Conservation (phyloP, 371 early-diverging fungal genomes). For the Mucor lusitanicus region DNA sequence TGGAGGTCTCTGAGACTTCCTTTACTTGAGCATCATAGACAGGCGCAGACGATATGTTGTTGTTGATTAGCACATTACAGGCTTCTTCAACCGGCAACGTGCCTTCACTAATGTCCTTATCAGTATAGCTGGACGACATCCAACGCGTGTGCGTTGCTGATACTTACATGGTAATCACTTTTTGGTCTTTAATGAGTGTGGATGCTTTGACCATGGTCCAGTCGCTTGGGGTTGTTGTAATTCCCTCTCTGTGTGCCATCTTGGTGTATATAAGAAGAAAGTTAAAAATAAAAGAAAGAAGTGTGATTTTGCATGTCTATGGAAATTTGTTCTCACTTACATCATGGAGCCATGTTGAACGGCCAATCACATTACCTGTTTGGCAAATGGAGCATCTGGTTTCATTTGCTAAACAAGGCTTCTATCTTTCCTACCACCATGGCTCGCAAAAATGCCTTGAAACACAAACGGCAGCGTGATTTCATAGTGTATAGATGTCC, state of each 20-base stretch:
- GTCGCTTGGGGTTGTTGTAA: slow-evolving; percentile 56
- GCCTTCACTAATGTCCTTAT: slow-evolving; percentile 32
- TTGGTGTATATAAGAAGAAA: neutral
- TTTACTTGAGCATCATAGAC: slow-evolving; percentile 58
- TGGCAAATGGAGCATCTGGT: neutral
- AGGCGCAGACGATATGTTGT: slow-evolving; percentile 73
- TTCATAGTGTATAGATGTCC: neutral
- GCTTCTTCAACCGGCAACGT: slow-evolving; percentile 52
- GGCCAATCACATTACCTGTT: neutral
- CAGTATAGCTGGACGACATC: too few species aligned
- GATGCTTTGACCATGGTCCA: slow-evolving; percentile 64
- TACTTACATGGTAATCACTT: slow-evolving; percentile 59
- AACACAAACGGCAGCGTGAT: neutral
- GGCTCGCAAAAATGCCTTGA: too few species aligned
- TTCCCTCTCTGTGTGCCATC: slow-evolving; percentile 55
- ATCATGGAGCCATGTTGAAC: neutral
- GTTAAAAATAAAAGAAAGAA: neutral
- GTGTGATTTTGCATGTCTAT: neutral
- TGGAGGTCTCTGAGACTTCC: slow-evolving; percentile 1
- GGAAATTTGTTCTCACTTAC: neutral
- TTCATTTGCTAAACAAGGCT: neutral
- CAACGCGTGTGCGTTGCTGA: neutral
- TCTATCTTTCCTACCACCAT: too few species aligned
- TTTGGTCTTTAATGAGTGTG: slow-evolving; percentile 52
- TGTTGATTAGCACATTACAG: slow-evolving; percentile 41